phyloP scores from a whole-genome alignment of 192 early-diverging fungal genomes.

The Kappamyces sp. region DNA sequence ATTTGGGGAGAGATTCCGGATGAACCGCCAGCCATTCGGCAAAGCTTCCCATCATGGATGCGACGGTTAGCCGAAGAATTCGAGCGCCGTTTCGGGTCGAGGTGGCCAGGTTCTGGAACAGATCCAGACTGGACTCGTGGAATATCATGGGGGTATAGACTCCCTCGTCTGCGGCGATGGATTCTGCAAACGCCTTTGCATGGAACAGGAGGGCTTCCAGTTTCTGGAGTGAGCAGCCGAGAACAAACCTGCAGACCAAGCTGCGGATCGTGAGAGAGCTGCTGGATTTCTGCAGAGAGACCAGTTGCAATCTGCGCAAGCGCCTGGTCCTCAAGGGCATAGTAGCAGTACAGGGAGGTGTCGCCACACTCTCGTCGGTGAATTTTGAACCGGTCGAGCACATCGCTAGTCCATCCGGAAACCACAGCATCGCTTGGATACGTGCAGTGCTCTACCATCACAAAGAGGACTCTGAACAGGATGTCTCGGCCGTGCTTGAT shows the following conservation, averaged over 20 bases:
- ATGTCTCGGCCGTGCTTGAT: conserved; percentile 7
- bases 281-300: background rate
- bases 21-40: conserved; percentile 10
- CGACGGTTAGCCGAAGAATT: background rate
- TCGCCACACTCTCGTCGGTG: conserved; percentile 12
- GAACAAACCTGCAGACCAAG: background rate
- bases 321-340: conserved; percentile 9
- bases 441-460: conserved; percentile 1
- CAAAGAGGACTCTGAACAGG: background rate
- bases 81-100: background rate
- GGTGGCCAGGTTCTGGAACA: conserved; percentile 3
- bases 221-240: background rate
- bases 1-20: background rate
- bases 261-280: background rate
- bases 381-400: background rate
- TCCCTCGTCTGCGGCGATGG: conserved; percentile 8
- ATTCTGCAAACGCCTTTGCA: conserved; percentile 11
- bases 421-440: conserved; percentile 11
- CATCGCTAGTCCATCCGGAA: conserved; percentile 6
- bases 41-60: conserved; percentile 3
- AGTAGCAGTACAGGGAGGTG: conserved; percentile 11
- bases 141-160: conserved; percentile 4
- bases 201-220: conserved; percentile 4
- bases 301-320: background rate
- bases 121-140: background rate